Conservation (phyloP, 768 basidiomycete genomes). For the Lactifluus pinguis region DNA sequence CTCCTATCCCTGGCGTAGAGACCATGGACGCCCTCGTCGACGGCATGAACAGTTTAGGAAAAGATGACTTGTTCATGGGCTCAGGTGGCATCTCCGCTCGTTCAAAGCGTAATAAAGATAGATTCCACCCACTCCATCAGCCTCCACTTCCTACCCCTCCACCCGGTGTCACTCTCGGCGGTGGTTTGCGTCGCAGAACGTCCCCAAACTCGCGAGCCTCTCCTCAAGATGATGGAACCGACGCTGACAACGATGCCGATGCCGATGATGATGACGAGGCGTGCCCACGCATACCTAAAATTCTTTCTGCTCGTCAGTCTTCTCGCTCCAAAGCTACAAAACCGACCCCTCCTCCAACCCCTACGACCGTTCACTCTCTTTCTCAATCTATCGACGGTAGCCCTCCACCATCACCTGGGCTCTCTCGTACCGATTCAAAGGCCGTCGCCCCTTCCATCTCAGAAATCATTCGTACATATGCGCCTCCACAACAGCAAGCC, state of each 20-base stretch:
- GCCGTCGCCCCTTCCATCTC: constrained; percentile 70
- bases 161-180: constrained; percentile 65
- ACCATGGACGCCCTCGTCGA: constrained; percentile 85
- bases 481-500: constrained; percentile 47
- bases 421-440: constrained; percentile 28
- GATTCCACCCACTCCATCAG: constrained; percentile 67
- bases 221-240: constrained; percentile 44
- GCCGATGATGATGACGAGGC: constrained; percentile 11
- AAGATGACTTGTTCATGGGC: constrained; percentile 43
- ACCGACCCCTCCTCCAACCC: constrained; percentile 3
- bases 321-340: constrained; percentile 15
- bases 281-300: constrained; percentile 11
- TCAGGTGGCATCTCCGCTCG: constrained; percentile 35
- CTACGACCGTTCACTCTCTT: neutral
- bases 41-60: constrained; percentile 68
- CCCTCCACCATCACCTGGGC: constrained; percentile 19
- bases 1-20: constrained; percentile 72
- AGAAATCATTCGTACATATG: constrained; percentile 78
- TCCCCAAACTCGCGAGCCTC: constrained; percentile 22
- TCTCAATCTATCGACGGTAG: constrained; percentile 8
- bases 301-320: constrained; percentile 20
- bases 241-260: constrained; percentile 33
- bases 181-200: constrained; percentile 24
- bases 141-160: constrained; percentile 81
- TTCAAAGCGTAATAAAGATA: constrained; percentile 42